Base-by-base conservation (phyloP, 305 asterid species). In the Fraxinus platypoda region DNA sequence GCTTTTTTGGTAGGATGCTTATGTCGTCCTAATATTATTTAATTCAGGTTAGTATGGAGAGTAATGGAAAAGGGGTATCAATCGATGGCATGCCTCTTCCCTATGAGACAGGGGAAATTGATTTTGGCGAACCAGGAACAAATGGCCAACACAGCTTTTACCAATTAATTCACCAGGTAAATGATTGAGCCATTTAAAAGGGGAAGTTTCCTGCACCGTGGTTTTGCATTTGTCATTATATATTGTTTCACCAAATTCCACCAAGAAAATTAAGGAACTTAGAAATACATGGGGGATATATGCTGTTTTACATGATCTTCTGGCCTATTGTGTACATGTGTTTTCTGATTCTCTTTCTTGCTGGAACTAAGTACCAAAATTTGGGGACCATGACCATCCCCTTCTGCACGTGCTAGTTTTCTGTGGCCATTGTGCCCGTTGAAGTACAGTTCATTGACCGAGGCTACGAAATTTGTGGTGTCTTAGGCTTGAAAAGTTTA, bases 71-170 rank as follows among this genome's bases (percentile, higher is more conserved):
- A 90, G 98, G 97, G 35, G 98, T 97, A 46, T 94, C 98, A 80
- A 92, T 97, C 81, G 98, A 97, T 86, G 99, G 99, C 46, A 90
- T 87, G 71, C 97, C 95, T 72, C 99, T 97, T 87, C 98, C 98
- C 26, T 92, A 85, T 81, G 97, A 92, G 89, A 74, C 95, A 25
- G 99, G 99, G 89, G 99, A 97, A 89, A 97, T 97, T 88, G 99
- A 97, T 90, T 97, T 97, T 87, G 99, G 99, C 23, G 99, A 97
- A 89, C 99, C 98, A 68, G 98, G 99, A 85, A 97, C 98, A 80
- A 97, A 97, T 83, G 99, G 99, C 26, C 98, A 97, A 81, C 99
- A 97, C 91, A 97, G 99, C 90, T 97, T 97, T 90, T 94, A 97
- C 92, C 99, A 97, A 87, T 88, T 97, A 89, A 97, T 97, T 93